Conservation (phyloP, 495 filamentous ascomycete genomes). For the Tuber aestivum region DNA sequence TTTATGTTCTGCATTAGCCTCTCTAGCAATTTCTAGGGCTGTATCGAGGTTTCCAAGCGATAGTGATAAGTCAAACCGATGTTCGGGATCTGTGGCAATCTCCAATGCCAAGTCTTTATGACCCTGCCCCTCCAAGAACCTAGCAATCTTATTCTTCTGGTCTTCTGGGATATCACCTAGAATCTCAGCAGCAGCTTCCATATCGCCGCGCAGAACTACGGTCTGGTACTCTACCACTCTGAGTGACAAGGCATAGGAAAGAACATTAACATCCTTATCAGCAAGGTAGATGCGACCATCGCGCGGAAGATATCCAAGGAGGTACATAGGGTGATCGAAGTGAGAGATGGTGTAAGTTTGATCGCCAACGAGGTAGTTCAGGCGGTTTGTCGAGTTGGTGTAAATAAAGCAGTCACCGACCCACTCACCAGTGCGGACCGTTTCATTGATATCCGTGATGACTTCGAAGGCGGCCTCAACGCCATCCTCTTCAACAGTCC, state of each 20-base stretch:
- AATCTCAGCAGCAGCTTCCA: slow-evolving; percentile 83
- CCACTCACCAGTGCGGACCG: slow-evolving; percentile 94
- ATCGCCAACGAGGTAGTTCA: slow-evolving; percentile 97
- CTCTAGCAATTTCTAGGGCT: slow-evolving; percentile 73
- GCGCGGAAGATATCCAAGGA: slow-evolving; percentile 88
- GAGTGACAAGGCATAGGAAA: slow-evolving; percentile 84
- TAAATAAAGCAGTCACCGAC: slow-evolving; percentile 98
- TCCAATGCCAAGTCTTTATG: slow-evolving; percentile 93
- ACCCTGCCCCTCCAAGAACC: slow-evolving; percentile 95
- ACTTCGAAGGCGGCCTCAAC: slow-evolving; percentile 97
- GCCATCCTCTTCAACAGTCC: slow-evolving; percentile 84
- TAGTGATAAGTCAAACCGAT: slow-evolving; percentile 91
- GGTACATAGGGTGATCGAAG: slow-evolving; percentile 91
- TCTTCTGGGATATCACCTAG: slow-evolving; percentile 76
- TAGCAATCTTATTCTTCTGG: slow-evolving; percentile 93
- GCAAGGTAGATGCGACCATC: slow-evolving; percentile 89
- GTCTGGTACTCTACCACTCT: slow-evolving; percentile 98
- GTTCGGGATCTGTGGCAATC: slow-evolving; percentile 92
- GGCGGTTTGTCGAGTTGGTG: slow-evolving; percentile 89
- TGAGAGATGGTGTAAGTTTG: slow-evolving; percentile 98
- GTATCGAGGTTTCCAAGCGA: slow-evolving; percentile 74
- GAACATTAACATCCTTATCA: slow-evolving; percentile 88
- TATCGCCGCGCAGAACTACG: slow-evolving; percentile 85
- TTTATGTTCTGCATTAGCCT: slow-evolving; percentile 85
- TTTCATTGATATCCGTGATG: slow-evolving; percentile 89